These are phyloP conservation scores for Venturiaceae sp. DNA, from an alignment of 2,329 filamentous ascomycete genomes.

Conservation along the genomic window DNA sequence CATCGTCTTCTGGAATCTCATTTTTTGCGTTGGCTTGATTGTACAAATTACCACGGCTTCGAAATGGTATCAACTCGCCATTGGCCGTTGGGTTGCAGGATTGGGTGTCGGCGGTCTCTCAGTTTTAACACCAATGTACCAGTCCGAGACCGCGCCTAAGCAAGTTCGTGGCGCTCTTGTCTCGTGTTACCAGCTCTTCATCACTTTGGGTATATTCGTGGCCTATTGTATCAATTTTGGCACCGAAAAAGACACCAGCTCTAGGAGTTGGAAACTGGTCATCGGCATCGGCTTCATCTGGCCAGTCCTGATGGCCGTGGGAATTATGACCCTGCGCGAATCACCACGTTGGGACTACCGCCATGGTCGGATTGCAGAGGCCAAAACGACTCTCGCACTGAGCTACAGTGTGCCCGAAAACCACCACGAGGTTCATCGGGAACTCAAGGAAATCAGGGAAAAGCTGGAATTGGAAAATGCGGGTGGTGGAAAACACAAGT, in stretches of 20 bases:
- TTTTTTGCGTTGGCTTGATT: constrained; percentile 31
- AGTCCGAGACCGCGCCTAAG: constrained; percentile 55
- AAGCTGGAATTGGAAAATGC: constrained; percentile 45
- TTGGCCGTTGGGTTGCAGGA: constrained; percentile 33
- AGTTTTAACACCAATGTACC: constrained; percentile 50
- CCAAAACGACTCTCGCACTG: constrained; percentile 40
- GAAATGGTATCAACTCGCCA: constrained; percentile 37
- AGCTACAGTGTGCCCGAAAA: constrained; percentile 47
- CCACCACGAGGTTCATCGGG: constrained; percentile 42
- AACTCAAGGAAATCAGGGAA: constrained; percentile 45
- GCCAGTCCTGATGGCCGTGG: constrained; percentile 42
- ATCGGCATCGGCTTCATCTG: constrained; percentile 50
- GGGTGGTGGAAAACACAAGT: constrained; percentile 40
- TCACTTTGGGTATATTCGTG: constrained; percentile 56
- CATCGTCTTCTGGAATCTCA: constrained; percentile 38
- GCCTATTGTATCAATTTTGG: constrained; percentile 48
- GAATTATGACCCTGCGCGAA: constrained; percentile 46
- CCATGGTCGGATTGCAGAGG: constrained; percentile 40
- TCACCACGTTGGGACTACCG: constrained; percentile 50
- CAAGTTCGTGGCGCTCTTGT: constrained; percentile 56
- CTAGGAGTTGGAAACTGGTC: constrained; percentile 54
- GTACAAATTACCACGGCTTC: constrained; percentile 31
- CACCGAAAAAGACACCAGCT: constrained; percentile 38
- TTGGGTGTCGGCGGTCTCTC: constrained; percentile 33
- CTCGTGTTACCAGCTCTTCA: constrained; percentile 56